Evolutionary conservation across 352 stramenopile genomes (phyloP).

Genomic region (Phytophthora colocasiae): DNA sequence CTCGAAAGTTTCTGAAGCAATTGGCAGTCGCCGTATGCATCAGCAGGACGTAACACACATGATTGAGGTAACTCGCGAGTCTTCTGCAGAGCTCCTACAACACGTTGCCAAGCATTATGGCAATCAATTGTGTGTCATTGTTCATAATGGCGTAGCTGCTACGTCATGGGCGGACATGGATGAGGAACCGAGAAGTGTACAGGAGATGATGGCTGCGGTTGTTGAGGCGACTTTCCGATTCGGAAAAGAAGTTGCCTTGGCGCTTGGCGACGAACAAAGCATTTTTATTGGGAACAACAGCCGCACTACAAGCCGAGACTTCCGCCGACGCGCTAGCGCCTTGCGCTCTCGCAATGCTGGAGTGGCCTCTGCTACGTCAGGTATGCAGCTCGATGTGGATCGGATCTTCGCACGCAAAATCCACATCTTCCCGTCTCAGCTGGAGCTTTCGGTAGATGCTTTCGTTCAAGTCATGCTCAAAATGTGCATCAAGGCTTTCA

Average conservation of each 20-base stretch:
- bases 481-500: conserved; percentile 80
- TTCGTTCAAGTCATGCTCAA: conserved; percentile 81
- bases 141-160: conserved; percentile 48
- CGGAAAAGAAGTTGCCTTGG: conserved; percentile 68
- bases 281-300: conserved; percentile 51
- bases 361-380: conserved; percentile 35
- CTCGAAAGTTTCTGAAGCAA: conserved; percentile 29
- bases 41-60: conserved; percentile 73
- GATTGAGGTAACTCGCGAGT: conserved; percentile 77
- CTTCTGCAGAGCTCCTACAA: conserved; percentile 62
- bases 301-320: conserved; percentile 64
- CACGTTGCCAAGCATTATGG: conserved; percentile 73
- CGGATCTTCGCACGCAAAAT: conserved; percentile 86
- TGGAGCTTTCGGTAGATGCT: conserved; percentile 63
- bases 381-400: conserved; percentile 82
- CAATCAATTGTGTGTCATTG: conserved; percentile 54
- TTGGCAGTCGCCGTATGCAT: conserved; percentile 30
- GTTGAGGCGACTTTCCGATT: conserved; percentile 65
- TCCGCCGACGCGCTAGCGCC: conserved; percentile 62
- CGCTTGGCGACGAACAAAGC: conserved; percentile 69
- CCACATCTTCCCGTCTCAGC: conserved; percentile 60
- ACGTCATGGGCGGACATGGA: conserved; percentile 65
- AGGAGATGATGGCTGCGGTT: conserved; percentile 67
- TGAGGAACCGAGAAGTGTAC: conserved; percentile 73
- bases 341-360: conserved; percentile 61